Percentiles rank a stretch among this genome's conserved stretches.
phyloP scores from a whole-genome alignment of 495 filamentous ascomycete genomes.

The Talaromyces nanjingensis region DNA sequence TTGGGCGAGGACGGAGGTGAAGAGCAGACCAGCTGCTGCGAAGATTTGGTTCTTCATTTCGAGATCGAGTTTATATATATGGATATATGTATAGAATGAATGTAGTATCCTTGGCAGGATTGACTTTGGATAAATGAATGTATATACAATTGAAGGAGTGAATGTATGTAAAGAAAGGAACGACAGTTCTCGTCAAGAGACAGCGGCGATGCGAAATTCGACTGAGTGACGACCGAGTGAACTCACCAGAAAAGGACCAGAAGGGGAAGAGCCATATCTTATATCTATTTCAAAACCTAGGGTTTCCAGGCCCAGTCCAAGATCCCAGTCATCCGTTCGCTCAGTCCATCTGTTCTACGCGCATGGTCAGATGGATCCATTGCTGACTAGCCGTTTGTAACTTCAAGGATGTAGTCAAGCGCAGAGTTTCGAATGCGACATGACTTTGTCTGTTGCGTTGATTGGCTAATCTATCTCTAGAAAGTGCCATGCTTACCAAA shows the following conservation, averaged over 20 bases:
- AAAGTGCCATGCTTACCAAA: neutral
- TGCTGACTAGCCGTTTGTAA: conserved; percentile 3
- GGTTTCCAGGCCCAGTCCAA: neutral
- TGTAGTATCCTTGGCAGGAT: neutral
- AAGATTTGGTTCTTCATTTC: conserved; percentile 4
- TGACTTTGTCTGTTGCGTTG: neutral
- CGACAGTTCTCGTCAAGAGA: conserved; percentile 1
- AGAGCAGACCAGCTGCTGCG: conserved; percentile 1
- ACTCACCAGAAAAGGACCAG: neutral
- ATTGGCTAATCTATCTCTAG: neutral
- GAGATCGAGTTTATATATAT: neutral
- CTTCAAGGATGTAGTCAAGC: neutral
- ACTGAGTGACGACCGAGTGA: neutral
- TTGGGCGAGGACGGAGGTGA: neutral
- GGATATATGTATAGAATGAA: neutral
- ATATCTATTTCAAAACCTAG: neutral
- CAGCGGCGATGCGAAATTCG: neutral
- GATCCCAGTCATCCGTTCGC: neutral
- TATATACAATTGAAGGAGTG: neutral
- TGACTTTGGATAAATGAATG: neutral
- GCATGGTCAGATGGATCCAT: neutral
- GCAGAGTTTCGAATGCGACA: neutral
- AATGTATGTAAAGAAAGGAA: neutral
- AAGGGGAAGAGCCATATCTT: neutral
- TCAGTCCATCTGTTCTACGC: neutral